Percentiles rank a stretch among this genome's conserved stretches.
phyloP scores from a whole-genome alignment of 306 rosid genomes.

The Amphicarpaea edgeworthii region DNA sequence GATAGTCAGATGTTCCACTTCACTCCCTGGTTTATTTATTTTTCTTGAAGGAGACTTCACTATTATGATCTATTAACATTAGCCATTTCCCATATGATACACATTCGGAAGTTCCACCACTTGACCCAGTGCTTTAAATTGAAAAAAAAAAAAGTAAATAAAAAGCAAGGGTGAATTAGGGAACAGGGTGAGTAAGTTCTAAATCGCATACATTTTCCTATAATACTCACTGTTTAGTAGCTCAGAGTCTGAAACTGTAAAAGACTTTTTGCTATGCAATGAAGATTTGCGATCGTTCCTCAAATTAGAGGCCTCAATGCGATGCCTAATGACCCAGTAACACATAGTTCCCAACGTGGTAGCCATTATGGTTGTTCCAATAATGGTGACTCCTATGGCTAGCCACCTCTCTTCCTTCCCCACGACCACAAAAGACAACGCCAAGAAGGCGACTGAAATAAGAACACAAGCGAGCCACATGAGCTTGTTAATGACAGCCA shows the following conservation, averaged over 20 bases:
- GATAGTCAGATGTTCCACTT: neutral
- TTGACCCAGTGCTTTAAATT: slow-evolving; percentile 13
- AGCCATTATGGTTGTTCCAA: slow-evolving; percentile 92
- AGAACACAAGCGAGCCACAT: slow-evolving; percentile 98
- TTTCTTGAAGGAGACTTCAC: neutral
- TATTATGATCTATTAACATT: neutral
- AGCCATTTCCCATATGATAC: slow-evolving; percentile 16
- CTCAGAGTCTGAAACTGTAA: slow-evolving; percentile 83
- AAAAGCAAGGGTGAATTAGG: neutral
- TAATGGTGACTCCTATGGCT: slow-evolving; percentile 81
- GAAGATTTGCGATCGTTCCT: slow-evolving; percentile 73
- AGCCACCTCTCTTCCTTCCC: slow-evolving; percentile 79
- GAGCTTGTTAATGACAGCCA: slow-evolving; percentile 93
- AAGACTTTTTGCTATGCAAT: slow-evolving; percentile 69
- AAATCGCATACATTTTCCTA: slow-evolving; percentile 94
- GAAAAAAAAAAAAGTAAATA: neutral
- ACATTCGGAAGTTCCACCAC: slow-evolving; percentile 27
- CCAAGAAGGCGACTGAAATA: slow-evolving; percentile 84
- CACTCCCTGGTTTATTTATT: neutral
- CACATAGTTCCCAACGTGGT: slow-evolving; percentile 91
- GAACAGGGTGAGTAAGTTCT: slow-evolving; percentile 8
- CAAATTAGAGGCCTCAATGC: slow-evolving; percentile 79
- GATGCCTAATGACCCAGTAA: slow-evolving; percentile 88
- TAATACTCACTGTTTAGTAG: slow-evolving; percentile 72
- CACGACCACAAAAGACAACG: slow-evolving; percentile 87